phyloP scores from a whole-genome alignment of 2,329 filamentous ascomycete genomes.

The Cladosporium sp. region DNA sequence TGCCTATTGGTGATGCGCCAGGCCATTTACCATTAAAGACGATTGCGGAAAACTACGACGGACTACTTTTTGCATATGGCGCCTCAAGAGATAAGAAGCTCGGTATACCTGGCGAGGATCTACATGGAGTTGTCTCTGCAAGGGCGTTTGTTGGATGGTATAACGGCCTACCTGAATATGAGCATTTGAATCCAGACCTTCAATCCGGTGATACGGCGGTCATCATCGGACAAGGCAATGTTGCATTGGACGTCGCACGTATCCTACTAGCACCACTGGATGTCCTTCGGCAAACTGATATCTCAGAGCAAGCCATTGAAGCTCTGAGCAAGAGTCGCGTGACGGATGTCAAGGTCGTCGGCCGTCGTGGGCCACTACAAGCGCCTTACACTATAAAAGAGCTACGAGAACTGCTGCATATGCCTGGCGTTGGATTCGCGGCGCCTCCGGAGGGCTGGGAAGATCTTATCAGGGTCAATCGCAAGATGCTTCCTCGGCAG shows the following conservation, averaged over 20 bases:
- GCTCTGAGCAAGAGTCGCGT: conserved; percentile 68
- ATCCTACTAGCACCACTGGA: conserved; percentile 77
- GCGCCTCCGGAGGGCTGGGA: conserved; percentile 40
- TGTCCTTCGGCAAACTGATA: conserved; percentile 75
- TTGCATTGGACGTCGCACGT: conserved; percentile 87
- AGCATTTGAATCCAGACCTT: conserved; percentile 68
- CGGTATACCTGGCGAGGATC: conserved; percentile 73
- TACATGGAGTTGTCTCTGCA: conserved; percentile 78
- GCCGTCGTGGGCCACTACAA: conserved; percentile 75
- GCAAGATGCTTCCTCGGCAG: conserved; percentile 67
- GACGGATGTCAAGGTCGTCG: conserved; percentile 79
- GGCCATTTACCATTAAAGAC: conserved; percentile 57
- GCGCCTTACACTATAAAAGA: conserved; percentile 96
- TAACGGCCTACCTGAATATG: conserved; percentile 84
- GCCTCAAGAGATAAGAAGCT: conserved; percentile 78
- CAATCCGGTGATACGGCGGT: conserved; percentile 74
- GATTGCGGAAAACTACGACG: conserved; percentile 81
- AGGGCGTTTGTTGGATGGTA: conserved; percentile 97
- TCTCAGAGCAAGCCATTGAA: conserved; percentile 77
- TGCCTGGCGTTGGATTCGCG: conserved; percentile 68
- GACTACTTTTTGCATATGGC: conserved; percentile 87
- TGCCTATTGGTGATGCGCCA: conserved; percentile 63
- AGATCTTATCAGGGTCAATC: conserved; percentile 46
- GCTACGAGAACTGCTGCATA: conserved; percentile 76
- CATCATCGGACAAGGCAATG: conserved; percentile 91